These are phyloP conservation scores for Platanthera guangdongensis DNA, from an alignment of 106 monocot genomes.

Conservation along the genomic window DNA sequence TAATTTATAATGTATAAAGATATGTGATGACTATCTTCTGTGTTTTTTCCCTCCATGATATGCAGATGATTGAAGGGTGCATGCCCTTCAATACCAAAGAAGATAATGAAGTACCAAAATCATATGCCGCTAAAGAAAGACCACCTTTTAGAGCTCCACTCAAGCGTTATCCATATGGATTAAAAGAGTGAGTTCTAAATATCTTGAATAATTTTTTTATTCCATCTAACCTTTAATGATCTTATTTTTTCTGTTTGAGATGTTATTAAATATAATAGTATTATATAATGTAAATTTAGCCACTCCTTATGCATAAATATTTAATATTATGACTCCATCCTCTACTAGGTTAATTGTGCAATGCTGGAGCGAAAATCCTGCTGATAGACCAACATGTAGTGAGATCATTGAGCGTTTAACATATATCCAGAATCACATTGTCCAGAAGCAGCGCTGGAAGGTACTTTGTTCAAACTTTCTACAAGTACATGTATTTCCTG, in stretches of 20 bases:
- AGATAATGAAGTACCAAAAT: slow-evolving; percentile 57
- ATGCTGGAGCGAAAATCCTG: slow-evolving; percentile 79
- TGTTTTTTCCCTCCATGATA: slow-evolving; percentile 7
- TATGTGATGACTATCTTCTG: neutral
- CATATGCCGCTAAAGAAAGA: slow-evolving; percentile 74
- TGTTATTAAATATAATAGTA: neutral
- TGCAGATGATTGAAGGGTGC: slow-evolving; percentile 94
- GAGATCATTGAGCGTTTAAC: slow-evolving; percentile 51
- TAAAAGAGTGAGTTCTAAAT: slow-evolving; percentile 65
- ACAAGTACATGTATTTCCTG: neutral
- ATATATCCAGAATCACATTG: slow-evolving; percentile 47
- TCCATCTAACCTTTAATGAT: neutral
- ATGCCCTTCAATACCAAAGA: slow-evolving; percentile 53
- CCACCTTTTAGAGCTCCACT: slow-evolving; percentile 73
- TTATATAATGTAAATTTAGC: neutral
- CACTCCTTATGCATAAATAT: neutral
- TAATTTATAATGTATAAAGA: neutral
- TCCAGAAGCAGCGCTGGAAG: slow-evolving; percentile 60
- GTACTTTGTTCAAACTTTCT: slow-evolving; percentile 23
- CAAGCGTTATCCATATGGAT: slow-evolving; percentile 56
- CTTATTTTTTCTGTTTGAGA: neutral
- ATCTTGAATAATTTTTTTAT: neutral
- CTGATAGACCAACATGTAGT: slow-evolving; percentile 63
- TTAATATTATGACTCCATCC: neutral
- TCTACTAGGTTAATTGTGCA: slow-evolving; percentile 65